A percentile compares a stretch with the other conserved stretches of the same genome.
Conservation (phyloP, 768 basidiomycete species). For the Psilocybe sp. region DNA sequence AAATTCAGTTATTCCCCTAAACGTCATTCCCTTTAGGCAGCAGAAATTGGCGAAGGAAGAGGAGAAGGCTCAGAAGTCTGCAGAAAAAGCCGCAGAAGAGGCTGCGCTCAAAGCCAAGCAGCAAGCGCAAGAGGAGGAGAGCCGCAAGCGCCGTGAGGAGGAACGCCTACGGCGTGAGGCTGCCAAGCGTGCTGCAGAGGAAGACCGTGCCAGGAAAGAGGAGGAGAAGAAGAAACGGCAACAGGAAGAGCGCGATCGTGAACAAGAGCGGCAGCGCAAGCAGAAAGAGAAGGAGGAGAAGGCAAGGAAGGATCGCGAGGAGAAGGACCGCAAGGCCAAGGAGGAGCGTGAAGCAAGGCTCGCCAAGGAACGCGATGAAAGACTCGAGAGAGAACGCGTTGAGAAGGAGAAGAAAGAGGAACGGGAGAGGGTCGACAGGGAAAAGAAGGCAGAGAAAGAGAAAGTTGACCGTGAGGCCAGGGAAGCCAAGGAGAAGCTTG, state of each 20-base stretch:
- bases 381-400: constrained; percentile 41
- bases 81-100: constrained; percentile 85
- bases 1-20: constrained; percentile 5
- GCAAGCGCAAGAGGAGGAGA: constrained; percentile 75
- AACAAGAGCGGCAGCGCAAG: constrained; percentile 73
- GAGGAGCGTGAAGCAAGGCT: constrained; percentile 67
- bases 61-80: constrained; percentile 79
- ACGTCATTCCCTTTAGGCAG: constrained; percentile 45
- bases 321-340: constrained; percentile 64
- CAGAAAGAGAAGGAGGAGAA: constrained; percentile 74
- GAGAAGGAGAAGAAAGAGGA: constrained; percentile 43
- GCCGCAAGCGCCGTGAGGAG: constrained; percentile 80
- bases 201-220: constrained; percentile 79
- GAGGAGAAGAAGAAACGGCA: constrained; percentile 78
- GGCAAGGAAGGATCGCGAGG: constrained; percentile 68
- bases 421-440: constrained; percentile 40
- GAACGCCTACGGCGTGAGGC: constrained; percentile 79
- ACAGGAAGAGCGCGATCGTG: constrained; percentile 78
- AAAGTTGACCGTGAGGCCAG: constrained; percentile 28
- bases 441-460: constrained; percentile 30
- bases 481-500: constrained; percentile 28
- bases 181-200: constrained; percentile 72
- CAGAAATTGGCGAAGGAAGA: constrained; percentile 94
- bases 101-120: constrained; percentile 75
- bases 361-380: constrained; percentile 63